Evolutionary conservation across 108 stramenopile species (phyloP).

Genomic region (Nitzschia inconspicua): DNA sequence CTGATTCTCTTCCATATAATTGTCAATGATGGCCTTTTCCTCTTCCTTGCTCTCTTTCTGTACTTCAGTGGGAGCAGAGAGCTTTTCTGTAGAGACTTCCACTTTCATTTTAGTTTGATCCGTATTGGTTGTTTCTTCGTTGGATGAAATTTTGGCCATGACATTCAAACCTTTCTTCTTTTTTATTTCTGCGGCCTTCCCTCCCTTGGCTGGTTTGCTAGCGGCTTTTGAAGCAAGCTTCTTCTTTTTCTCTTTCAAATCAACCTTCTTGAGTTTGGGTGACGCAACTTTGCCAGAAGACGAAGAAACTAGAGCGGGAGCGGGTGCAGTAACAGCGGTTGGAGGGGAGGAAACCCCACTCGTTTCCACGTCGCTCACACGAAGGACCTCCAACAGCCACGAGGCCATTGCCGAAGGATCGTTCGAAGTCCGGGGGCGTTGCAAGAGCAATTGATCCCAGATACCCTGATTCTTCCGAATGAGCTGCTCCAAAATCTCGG

Average conservation of each 20-base stretch:
- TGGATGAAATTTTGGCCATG: no score
- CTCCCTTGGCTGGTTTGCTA: background rate
- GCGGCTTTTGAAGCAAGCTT: conserved; percentile 2
- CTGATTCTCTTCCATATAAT: no score
- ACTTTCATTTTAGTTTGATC: no score
- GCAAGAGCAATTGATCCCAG: conserved; percentile 37
- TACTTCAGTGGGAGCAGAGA: no score
- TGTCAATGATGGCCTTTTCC: no score
- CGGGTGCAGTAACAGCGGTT: background rate
- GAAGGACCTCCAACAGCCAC: conserved; percentile 51
- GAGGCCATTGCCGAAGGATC: conserved; percentile 41
- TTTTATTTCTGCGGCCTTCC: background rate
- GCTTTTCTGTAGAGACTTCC: no score
- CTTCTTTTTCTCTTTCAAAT: no score
- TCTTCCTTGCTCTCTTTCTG: no score
- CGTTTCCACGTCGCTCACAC: conserved; percentile 50
- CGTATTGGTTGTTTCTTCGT: no score
- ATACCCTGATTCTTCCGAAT: conserved; percentile 26
- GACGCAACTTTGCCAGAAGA: background rate
- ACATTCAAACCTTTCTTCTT: no score
- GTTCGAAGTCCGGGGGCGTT: conserved; percentile 48
- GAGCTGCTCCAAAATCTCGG: background rate
- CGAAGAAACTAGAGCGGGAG: background rate
- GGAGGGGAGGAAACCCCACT: conserved; percentile 4
- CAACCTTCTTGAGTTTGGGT: background rate